phyloP scores from a whole-genome alignment of 2,329 filamentous ascomycete species.

The Davidsoniella eucalypti region DNA sequence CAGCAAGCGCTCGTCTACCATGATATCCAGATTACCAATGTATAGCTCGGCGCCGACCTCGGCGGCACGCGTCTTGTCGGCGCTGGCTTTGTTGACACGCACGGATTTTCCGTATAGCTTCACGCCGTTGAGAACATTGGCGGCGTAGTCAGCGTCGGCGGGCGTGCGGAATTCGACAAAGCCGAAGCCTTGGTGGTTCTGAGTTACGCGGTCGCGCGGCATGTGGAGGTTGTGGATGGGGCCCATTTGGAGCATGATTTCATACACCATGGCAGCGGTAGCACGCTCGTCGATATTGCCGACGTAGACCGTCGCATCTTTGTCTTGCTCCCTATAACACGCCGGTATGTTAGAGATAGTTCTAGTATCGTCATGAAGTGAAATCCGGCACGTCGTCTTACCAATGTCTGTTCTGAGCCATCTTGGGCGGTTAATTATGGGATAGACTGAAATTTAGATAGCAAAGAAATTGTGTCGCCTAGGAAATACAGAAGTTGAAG shows the following conservation, averaged over 20 bases:
- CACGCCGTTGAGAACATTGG: constrained; percentile 91
- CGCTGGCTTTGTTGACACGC: constrained; percentile 81
- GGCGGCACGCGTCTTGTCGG: constrained; percentile 62
- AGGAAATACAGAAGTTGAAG: too few relatives aligned
- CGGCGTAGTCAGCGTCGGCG: constrained; percentile 90
- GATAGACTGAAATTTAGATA: too few relatives aligned
- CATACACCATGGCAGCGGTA: constrained; percentile 79
- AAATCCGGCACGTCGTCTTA: constrained; percentile 22
- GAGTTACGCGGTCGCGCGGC: constrained; percentile 93
- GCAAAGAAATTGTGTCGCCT: too few relatives aligned
- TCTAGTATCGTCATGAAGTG: not conserved
- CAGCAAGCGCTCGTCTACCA: constrained; percentile 89
- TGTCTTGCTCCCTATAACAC: constrained; percentile 74
- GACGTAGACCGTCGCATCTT: constrained; percentile 94
- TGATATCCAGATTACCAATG: constrained; percentile 82
- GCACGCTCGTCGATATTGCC: constrained; percentile 97
- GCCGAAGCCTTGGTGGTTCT: constrained; percentile 92
- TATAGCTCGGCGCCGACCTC: constrained; percentile 96
- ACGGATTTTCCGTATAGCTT: constrained; percentile 87
- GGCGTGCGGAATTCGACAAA: constrained; percentile 97
- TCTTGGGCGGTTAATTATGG: constrained; percentile 21
- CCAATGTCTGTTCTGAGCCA: constrained; percentile 62
- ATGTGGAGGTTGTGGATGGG: constrained; percentile 97
- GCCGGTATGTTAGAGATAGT: constrained; percentile 6
- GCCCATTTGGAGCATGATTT: constrained; percentile 95